These are phyloP conservation scores for Globisporangium parvum DNA, from an alignment of 352 stramenopile genomes.

Conservation along the genomic window DNA sequence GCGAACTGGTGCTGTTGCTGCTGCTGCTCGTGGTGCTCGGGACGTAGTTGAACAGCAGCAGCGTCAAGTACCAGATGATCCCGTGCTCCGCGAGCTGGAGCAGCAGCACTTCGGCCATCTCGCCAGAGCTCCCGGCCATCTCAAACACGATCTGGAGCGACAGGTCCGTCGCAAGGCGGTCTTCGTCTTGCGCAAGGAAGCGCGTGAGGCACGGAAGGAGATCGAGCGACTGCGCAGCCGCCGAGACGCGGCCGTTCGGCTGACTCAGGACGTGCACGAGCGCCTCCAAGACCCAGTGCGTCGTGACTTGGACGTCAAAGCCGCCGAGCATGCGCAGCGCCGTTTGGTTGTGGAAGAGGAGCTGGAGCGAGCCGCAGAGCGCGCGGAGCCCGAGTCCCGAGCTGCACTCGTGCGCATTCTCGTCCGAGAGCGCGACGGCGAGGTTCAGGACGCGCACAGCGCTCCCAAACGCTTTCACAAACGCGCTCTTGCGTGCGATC, in stretches of 20 bases:
- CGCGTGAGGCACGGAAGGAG: slow-evolving; percentile 72
- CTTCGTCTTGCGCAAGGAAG: slow-evolving; percentile 64
- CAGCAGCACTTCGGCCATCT: slow-evolving; percentile 80
- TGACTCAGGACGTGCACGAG: slow-evolving; percentile 80
- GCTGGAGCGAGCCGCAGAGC: slow-evolving; percentile 64
- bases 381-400: slow-evolving; percentile 66
- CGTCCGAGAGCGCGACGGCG: slow-evolving; percentile 61
- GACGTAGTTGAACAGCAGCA: slow-evolving; percentile 71
- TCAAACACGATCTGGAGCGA: slow-evolving; percentile 79
- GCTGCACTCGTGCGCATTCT: slow-evolving; percentile 71
- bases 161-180: slow-evolving; percentile 62
- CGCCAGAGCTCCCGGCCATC: slow-evolving; percentile 70
- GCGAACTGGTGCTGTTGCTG: too few relatives aligned
- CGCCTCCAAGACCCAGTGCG: slow-evolving; percentile 75
- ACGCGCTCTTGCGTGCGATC: slow-evolving; percentile 50
- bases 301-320: slow-evolving; percentile 65
- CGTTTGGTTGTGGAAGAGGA: slow-evolving; percentile 75
- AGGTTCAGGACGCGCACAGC: slow-evolving; percentile 76
- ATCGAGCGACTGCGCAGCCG: slow-evolving; percentile 75
- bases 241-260: slow-evolving; percentile 72
- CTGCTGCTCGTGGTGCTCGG: slow-evolving; percentile 9
- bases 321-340: slow-evolving; percentile 38
- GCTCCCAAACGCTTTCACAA: slow-evolving; percentile 66
- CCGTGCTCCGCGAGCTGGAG: slow-evolving; percentile 78
- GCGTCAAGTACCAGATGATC: slow-evolving; percentile 76